Percentiles rank a stretch among this genome's conserved stretches.
These are phyloP conservation scores for Lipomyces lipofer DNA, from an alignment of 805 yeast species.

Conservation along the genomic window DNA sequence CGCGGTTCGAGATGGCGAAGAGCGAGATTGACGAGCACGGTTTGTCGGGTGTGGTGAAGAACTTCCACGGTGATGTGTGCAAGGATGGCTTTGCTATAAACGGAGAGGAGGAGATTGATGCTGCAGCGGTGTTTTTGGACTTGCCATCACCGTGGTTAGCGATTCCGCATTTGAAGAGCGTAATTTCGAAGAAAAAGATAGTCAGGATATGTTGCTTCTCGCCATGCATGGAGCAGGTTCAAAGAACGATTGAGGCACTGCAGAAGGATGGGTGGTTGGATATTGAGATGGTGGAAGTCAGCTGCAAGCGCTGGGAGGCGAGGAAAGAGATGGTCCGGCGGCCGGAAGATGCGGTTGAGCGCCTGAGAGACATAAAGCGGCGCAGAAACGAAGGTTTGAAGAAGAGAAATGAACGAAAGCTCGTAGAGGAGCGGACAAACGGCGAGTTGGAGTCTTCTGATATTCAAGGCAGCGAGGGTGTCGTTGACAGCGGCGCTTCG, in stretches of 20 bases:
- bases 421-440: slow-evolving; percentile 20
- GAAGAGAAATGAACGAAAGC: slow-evolving; percentile 35
- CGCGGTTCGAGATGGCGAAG: slow-evolving; percentile 75
- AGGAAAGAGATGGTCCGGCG: slow-evolving; percentile 83
- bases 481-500: not conserved
- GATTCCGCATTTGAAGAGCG: slow-evolving; percentile 67
- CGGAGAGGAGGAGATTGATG: slow-evolving; percentile 47
- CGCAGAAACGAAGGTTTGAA: slow-evolving; percentile 57
- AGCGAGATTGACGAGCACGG: slow-evolving; percentile 76
- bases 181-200: slow-evolving; percentile 52
- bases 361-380: slow-evolving; percentile 75
- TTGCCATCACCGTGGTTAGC: slow-evolving; percentile 98
- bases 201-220: slow-evolving; percentile 90
- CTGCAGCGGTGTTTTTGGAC: slow-evolving; percentile 81
- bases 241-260: slow-evolving; percentile 75
- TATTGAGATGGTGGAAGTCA: slow-evolving; percentile 90
- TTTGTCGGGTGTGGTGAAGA: slow-evolving; percentile 54
- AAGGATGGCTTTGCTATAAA: slow-evolving; percentile 62
- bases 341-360: slow-evolving; percentile 73
- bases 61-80: slow-evolving; percentile 93
- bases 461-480: slow-evolving; percentile 38
- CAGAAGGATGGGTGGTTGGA: slow-evolving; percentile 77
- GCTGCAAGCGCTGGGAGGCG: slow-evolving; percentile 83
- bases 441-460: slow-evolving; percentile 28
- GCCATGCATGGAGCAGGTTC: slow-evolving; percentile 97